Conservation (phyloP, 2,329 filamentous ascomycete species). For the Didymellaceae sp. region DNA sequence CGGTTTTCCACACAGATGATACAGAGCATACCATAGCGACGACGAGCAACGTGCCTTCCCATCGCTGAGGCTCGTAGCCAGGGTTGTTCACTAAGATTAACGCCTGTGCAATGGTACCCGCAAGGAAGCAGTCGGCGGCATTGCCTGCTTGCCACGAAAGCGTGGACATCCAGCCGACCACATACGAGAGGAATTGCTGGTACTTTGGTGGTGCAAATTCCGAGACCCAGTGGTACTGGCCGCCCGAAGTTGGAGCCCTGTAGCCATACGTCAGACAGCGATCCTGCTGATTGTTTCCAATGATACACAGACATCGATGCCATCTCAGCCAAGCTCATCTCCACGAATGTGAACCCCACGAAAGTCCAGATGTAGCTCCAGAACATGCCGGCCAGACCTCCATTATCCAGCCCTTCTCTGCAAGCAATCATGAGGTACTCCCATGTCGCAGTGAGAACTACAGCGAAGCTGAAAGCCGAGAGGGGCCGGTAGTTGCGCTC, state of each 20-base stretch:
- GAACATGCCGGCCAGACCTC: conserved; percentile 35
- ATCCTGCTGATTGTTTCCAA: neutral
- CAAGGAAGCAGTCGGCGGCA: conserved; percentile 40
- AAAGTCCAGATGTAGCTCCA: conserved; percentile 34
- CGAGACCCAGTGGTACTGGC: conserved; percentile 41
- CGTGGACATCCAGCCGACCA: conserved; percentile 51
- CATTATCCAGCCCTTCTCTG: conserved; percentile 15
- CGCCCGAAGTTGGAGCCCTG: conserved; percentile 37
- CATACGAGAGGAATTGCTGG: conserved; percentile 33
- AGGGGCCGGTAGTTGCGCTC: conserved; percentile 34
- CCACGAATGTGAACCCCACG: conserved; percentile 30
- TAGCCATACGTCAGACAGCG: conserved; percentile 1
- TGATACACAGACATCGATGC: conserved; percentile 30
- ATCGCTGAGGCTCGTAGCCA: conserved; percentile 49
- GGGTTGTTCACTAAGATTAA: conserved; percentile 49
- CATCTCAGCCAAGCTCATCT: conserved; percentile 39
- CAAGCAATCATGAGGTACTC: conserved; percentile 25
- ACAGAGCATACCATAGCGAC: conserved; percentile 39
- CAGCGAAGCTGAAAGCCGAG: conserved; percentile 35
- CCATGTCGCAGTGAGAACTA: conserved; percentile 41
- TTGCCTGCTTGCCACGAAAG: conserved; percentile 51
- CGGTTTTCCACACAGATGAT: neutral
- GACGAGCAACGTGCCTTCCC: conserved; percentile 59
- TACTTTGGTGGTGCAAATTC: conserved; percentile 34
- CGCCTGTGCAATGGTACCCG: conserved; percentile 41